Evolutionary conservation across 179 eudicot genomes (phyloP).

Genomic region (Heliamphora pulchella): DNA sequence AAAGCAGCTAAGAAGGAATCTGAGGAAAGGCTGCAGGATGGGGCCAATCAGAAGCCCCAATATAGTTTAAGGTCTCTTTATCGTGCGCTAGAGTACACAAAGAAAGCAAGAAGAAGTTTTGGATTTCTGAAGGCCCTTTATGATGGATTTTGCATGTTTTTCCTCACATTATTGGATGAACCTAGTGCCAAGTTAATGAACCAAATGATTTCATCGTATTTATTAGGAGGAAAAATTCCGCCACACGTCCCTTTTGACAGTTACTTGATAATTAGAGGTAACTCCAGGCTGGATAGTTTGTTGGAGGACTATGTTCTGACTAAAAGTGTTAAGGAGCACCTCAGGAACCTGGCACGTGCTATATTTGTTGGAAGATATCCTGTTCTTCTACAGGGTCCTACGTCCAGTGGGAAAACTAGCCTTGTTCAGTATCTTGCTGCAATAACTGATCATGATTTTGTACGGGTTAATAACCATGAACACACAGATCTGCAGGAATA

Average conservation of each 20-base stretch:
- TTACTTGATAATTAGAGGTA: constrained; percentile 30
- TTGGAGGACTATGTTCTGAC: constrained; percentile 62
- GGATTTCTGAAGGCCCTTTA: constrained; percentile 60
- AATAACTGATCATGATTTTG: constrained; percentile 84
- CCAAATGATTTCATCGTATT: constrained; percentile 34
- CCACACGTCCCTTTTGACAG: constrained; percentile 37
- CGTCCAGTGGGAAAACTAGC: constrained; percentile 99
- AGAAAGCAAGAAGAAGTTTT: constrained; percentile 45
- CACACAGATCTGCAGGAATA: constrained; percentile 98
- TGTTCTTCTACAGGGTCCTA: constrained; percentile 95
- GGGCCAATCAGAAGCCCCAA: constrained; percentile 99
- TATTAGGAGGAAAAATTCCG: constrained; percentile 55
- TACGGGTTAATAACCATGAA: constrained; percentile 93
- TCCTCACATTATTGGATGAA: constrained; percentile 64
- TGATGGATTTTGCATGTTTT: constrained; percentile 97
- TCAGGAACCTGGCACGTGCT: constrained; percentile 72
- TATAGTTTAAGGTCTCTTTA: constrained; percentile 92
- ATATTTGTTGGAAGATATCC: constrained; percentile 79
- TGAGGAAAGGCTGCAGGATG: constrained; percentile 86
- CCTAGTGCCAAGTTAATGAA: constrained; percentile 67
- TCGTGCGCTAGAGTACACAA: constrained; percentile 81
- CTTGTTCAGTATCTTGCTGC: constrained; percentile 93
- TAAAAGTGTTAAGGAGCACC: constrained; percentile 67
- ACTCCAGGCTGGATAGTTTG: constrained; percentile 27
- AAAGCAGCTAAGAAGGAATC: constrained; percentile 79